phyloP scores from a whole-genome alignment of 2,329 filamentous ascomycete genomes.

The Fusarium sp. region DNA sequence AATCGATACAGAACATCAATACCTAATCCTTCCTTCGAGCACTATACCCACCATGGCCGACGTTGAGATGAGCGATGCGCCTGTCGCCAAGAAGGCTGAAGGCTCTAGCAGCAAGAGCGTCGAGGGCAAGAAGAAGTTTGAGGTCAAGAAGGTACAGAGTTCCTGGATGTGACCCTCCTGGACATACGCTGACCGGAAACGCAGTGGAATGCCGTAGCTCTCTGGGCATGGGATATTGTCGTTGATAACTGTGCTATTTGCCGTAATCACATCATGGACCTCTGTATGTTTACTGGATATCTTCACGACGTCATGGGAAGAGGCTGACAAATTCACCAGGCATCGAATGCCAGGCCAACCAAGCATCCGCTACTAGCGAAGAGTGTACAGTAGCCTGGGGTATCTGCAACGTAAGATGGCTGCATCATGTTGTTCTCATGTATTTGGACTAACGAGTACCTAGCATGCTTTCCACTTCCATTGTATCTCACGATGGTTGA shows the following conservation, averaged over 20 bases:
- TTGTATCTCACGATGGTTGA: slow-evolving; percentile 98
- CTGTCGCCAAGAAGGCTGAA: slow-evolving; percentile 67
- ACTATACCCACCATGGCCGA: slow-evolving; percentile 77
- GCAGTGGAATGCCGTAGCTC: slow-evolving; percentile 97
- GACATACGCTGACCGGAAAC: slow-evolving; percentile 30
- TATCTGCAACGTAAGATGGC: slow-evolving; percentile 89
- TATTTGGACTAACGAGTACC: slow-evolving; percentile 50
- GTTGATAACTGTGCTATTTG: slow-evolving; percentile 99
- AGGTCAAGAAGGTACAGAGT: slow-evolving; percentile 90
- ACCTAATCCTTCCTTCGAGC: slow-evolving; percentile 5
- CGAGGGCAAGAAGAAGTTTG: slow-evolving; percentile 92
- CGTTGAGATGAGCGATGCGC: slow-evolving; percentile 94
- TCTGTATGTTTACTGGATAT: slow-evolving; percentile 72
- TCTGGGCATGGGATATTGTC: slow-evolving; percentile 99
- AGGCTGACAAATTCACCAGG: slow-evolving; percentile 61
- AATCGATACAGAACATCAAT: background rate
- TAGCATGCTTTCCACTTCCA: slow-evolving; percentile 99
- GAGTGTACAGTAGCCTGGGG: slow-evolving; percentile 99
- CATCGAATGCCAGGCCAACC: slow-evolving; percentile 99
- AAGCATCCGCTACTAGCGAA: slow-evolving; percentile 95
- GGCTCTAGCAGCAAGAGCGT: slow-evolving; percentile 61
- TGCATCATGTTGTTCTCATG: background rate
- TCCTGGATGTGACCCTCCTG: background rate
- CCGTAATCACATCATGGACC: slow-evolving; percentile 99
- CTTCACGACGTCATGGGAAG: background rate